These are phyloP conservation scores for Magnusiomyces fungicola DNA, from an alignment of 1,139 yeast genomes.

Conservation along the genomic window DNA sequence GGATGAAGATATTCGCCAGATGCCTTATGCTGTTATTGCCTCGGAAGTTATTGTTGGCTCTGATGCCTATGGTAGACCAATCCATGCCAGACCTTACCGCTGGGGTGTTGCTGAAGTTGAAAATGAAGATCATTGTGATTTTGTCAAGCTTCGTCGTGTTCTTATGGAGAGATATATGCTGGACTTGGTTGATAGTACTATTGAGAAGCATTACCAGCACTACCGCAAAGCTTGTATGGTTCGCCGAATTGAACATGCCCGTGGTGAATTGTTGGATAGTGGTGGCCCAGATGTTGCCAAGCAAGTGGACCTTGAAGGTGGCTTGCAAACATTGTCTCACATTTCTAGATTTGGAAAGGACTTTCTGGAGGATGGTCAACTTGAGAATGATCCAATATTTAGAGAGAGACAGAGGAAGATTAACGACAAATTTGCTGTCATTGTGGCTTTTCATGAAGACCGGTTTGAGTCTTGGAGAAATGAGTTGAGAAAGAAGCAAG, in stretches of 20 bases:
- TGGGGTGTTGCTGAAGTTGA: conserved; percentile 77
- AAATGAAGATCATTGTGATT: conserved; percentile 60
- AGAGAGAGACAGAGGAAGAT: conserved; percentile 41
- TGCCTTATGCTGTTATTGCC: conserved; percentile 59
- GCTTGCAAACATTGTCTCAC: conserved; percentile 31
- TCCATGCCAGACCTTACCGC: conserved; percentile 57
- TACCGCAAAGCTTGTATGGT: conserved; percentile 65
- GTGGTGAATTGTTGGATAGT: conserved; percentile 38
- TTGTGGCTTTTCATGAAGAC: conserved; percentile 48
- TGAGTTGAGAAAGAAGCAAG: conserved; percentile 50
- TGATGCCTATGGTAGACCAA: conserved; percentile 34
- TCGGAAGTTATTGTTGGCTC: conserved; percentile 32
- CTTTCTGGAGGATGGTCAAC: conserved; percentile 35
- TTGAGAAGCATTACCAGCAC: conserved; percentile 74
- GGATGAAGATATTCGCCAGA: conserved; percentile 19
- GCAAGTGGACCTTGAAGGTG: conserved; percentile 26
- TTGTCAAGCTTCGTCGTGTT: conserved; percentile 47
- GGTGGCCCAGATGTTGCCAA: conserved; percentile 17
- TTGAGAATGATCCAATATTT: conserved; percentile 44
- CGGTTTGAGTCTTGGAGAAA: conserved; percentile 61
- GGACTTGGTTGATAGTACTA: conserved; percentile 72
- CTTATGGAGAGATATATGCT: conserved; percentile 60
- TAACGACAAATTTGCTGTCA: conserved; percentile 42
- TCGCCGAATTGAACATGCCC: conserved; percentile 56
- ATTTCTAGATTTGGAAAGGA: conserved; percentile 38